Conservation (phyloP, 352 stramenopile species). For the Globisporangium nagaii region DNA sequence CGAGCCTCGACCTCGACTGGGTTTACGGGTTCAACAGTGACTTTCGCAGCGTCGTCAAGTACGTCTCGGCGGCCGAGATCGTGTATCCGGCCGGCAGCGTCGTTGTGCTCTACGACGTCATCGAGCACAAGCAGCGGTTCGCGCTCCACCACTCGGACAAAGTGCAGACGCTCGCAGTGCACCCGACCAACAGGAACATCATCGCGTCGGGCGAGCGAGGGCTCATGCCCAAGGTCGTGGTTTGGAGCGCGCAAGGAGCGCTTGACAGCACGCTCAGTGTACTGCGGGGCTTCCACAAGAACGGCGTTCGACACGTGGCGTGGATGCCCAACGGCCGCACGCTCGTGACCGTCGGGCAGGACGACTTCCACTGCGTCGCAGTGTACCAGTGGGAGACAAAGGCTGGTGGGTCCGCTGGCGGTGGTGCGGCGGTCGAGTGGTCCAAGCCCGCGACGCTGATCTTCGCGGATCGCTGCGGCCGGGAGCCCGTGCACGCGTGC, state of each 20-base stretch:
- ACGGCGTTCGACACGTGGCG: conserved; percentile 55
- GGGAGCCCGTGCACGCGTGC: conserved; percentile 44
- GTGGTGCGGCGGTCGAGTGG: conserved; percentile 53
- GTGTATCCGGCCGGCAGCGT: conserved; percentile 60
- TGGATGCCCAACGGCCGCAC: conserved; percentile 71
- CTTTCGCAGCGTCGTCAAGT: conserved; percentile 47
- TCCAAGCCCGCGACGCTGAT: conserved; percentile 40
- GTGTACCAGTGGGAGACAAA: conserved; percentile 69
- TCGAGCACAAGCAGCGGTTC: conserved; percentile 70
- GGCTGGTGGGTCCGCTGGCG: too few species aligned
- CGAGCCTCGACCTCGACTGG: conserved; percentile 72
- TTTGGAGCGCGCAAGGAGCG: conserved; percentile 44
- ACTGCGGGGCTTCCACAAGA: conserved; percentile 61
- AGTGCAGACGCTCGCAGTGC: conserved; percentile 51
- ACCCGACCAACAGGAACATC: conserved; percentile 41
- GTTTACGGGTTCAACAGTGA: conserved; percentile 79
- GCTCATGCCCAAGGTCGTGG: conserved; percentile 47
- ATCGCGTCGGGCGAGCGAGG: conserved; percentile 61
- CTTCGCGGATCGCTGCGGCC: conserved; percentile 45
- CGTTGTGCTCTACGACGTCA: conserved; percentile 60
- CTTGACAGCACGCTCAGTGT: conserved; percentile 45
- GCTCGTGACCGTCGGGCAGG: conserved; percentile 62
- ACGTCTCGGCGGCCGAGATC: conserved; percentile 56
- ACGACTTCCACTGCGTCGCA: conserved; percentile 61
- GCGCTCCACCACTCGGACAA: conserved; percentile 54